Evolutionary conservation across 352 stramenopile genomes (phyloP), one percentile per base, ranked within the genome.

Genomic region (Phytophthora citricola): DNA sequence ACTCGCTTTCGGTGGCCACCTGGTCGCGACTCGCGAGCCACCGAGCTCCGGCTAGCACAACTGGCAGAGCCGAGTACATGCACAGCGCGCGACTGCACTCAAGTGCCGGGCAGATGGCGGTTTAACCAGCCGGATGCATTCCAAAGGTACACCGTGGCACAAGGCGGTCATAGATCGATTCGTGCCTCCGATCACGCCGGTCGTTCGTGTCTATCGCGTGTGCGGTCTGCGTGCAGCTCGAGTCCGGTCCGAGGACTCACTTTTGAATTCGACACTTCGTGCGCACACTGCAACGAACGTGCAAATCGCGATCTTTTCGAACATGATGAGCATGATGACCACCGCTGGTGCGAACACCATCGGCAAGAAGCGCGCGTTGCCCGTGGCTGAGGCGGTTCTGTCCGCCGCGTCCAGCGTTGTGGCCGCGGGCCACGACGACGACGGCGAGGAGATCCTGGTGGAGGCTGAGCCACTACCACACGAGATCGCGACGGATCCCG

Each of bases 391-490:
- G 40, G 26, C n/a, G 11, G n/a, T 17, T 26, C n/a, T 32, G 22
- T 8, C 39, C n/a, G 43, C 32, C 34, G 38, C 47, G 26, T 39
- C 5, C 12, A 50, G 41, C n/a, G 15, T 70, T 4, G 3, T 64
- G 24, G 43, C 49, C 14, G 48, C 63, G 11, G 67, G 51, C 17
- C 44, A 66, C 39, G 73, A 79, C 32, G 58, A 69, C 41, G 63
- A 76, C 44, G 70, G 70, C 31, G 52, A 76, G 58, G 73, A 72
- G 29, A 64, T 69, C 36, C 58, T 81, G 11, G 50, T 81, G 27
- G 66, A 81, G 43, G 70, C 71, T 20, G 70, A 76, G 15, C 66
- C 70, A 38, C 66, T 77, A 56, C 56, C 71, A 32, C 71, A 79
- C 52, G 71, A 82, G 63, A 71, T 82, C 56, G 71, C 71, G 4